Evolutionary conservation across 148 eudicot genomes (phyloP), one percentile per base, ranked within the genome.

Genomic region (Nepenthes gracilis): DNA sequence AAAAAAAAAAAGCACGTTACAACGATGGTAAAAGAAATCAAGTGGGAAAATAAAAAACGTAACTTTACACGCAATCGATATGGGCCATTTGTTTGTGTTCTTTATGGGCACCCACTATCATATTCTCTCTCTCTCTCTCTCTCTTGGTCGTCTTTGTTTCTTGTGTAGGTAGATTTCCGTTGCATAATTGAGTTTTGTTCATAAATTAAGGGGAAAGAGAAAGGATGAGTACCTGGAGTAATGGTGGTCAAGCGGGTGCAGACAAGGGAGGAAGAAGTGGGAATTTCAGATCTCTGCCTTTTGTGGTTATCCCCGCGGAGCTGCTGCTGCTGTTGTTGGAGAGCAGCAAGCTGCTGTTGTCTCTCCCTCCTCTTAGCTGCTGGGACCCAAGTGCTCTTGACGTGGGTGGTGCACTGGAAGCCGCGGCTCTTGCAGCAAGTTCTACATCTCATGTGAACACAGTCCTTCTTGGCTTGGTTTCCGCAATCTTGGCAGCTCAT

Each of bases 401-500:
- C 67, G 47, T 76, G 80, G 12, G 80, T 76, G 1, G 72, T 45
- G 13, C 80, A 76, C n/a, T 76, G 70, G 45, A 68, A 72, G 1
- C 76, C 80, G 0, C 73, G 67, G 7, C 73, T 72, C 53, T 76
- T 76, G 15, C 80, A 76, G 38, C 80, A 76, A 50, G 80, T 72
- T 2, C 80, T 64, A 52, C 80, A 76, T 32, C 80, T 61, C 80
- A 76, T 76, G 11, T 76, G 69, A 2, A 51, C 56, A 57, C 80
- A 76, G 45, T 76, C 80, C 15, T 72, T 76, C 57, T 76, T 76
- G 0, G 80, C 80, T 64, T 76, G 80, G 67, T 76, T 76, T 0
- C 80, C 80, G n/a, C 80, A 76, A 33, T 76, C 80, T 34, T 72
- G 80, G 35, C 80, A 76, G 35, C 64, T 72, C 12, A 75, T 64